phyloP scores from a whole-genome alignment of 140 eudicot species.

The Flaveria floridana region DNA sequence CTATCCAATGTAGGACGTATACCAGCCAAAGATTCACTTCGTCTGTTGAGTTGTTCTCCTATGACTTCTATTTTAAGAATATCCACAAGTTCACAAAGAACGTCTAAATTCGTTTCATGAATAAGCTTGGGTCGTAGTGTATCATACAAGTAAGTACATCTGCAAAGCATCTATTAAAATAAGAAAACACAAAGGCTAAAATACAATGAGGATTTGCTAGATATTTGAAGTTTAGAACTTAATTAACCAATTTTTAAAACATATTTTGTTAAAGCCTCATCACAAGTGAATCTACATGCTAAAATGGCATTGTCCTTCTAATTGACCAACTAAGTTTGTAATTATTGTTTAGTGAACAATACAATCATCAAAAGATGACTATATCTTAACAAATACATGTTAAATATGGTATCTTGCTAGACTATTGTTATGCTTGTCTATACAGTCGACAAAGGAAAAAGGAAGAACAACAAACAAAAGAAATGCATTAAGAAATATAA shows the following conservation, averaged over 20 bases:
- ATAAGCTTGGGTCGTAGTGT: constrained; percentile 85
- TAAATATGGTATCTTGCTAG: not conserved
- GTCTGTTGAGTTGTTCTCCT: constrained; percentile 81
- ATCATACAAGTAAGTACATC: constrained; percentile 87
- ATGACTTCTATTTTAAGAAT: constrained; percentile 93
- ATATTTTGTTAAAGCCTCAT: not conserved
- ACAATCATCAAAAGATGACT: constrained; percentile 7
- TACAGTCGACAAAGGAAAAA: constrained; percentile 6
- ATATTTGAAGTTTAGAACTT: not conserved
- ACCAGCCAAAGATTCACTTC: constrained; percentile 88
- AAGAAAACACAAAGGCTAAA: constrained; percentile 2
- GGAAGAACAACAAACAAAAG: not conserved
- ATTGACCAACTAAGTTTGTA: not conserved
- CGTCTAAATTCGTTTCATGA: constrained; percentile 86
- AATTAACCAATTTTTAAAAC: not conserved
- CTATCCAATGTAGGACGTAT: constrained; percentile 89
- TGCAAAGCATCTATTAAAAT: constrained; percentile 39
- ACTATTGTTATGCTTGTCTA: constrained; percentile 13
- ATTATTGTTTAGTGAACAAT: not conserved
- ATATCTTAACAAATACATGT: constrained; percentile 12
- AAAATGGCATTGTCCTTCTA: constrained; percentile 20
- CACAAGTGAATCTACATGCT: constrained; percentile 3
- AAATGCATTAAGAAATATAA: constrained; percentile 2
- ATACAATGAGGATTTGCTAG: constrained; percentile 19
- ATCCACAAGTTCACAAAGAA: constrained; percentile 96